phyloP scores from a whole-genome alignment of 148 eudicot species.

The Vaccinium vitisidaea region DNA sequence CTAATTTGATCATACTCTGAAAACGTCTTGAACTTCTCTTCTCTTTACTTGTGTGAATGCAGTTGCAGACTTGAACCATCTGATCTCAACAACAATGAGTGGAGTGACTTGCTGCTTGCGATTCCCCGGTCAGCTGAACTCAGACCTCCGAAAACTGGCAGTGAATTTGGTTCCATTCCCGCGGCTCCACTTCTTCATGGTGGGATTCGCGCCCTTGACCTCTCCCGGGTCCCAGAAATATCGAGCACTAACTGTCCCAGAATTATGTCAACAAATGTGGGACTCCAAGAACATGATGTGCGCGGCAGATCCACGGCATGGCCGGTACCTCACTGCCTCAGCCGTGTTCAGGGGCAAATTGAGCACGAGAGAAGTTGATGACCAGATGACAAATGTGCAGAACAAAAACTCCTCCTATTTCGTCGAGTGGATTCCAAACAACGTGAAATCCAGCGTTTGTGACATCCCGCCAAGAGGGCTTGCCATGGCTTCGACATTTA shows the following conservation, averaged over 20 bases:
- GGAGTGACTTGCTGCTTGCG: conserved; percentile 40
- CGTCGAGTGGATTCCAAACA: conserved; percentile 39
- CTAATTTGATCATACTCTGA: not conserved
- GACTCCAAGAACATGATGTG: conserved; percentile 47
- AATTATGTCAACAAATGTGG: conserved; percentile 39
- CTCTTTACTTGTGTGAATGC: not conserved
- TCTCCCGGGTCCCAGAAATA: conserved; percentile 32
- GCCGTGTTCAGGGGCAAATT: conserved; percentile 31
- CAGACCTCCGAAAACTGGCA: conserved; percentile 38
- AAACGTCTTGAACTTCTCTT: not conserved
- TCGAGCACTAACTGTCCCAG: conserved; percentile 19
- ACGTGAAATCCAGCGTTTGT: conserved; percentile 34
- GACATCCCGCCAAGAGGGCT: conserved; percentile 30
- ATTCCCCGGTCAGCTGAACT: conserved; percentile 37
- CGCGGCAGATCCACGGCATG: conserved; percentile 35
- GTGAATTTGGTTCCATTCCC: conserved; percentile 39
- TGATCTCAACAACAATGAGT: conserved; percentile 38
- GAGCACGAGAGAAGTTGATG: conserved; percentile 32
- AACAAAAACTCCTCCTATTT: conserved; percentile 31
- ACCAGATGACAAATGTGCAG: conserved; percentile 28
- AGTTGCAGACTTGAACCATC: conserved; percentile 39
- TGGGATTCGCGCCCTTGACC: conserved; percentile 38
- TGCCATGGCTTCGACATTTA: conserved; percentile 24
- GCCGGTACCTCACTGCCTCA: conserved; percentile 34
- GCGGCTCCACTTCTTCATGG: conserved; percentile 39